phyloP scores from a whole-genome alignment of 495 filamentous ascomycete species.

The Hypoxylon cercidicola region DNA sequence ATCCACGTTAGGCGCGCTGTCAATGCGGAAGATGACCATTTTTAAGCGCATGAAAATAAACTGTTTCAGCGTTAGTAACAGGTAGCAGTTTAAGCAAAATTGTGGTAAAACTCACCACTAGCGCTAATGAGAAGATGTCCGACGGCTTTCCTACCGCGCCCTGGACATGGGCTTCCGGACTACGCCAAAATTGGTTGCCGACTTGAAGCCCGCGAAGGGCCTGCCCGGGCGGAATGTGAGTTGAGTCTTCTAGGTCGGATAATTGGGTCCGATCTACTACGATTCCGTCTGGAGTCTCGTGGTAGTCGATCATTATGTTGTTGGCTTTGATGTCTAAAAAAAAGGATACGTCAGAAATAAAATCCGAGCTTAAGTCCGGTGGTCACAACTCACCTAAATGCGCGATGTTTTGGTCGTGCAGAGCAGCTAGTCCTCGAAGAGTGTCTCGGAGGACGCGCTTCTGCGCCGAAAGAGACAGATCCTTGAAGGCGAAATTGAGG shows the following conservation, averaged over 20 bases:
- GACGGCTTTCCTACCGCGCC: conserved; percentile 47
- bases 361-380: conserved; percentile 29
- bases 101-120: conserved; percentile 48
- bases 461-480: conserved; percentile 47
- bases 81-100: conserved; percentile 1
- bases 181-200: conserved; percentile 54
- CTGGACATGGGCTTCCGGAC: conserved; percentile 49
- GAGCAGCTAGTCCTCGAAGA: conserved; percentile 54
- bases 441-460: conserved; percentile 59
- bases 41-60: conserved; percentile 51
- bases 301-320: conserved; percentile 52
- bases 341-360: conserved; percentile 13
- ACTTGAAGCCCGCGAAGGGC: conserved; percentile 44
- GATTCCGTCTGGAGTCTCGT: conserved; percentile 44
- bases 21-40: conserved; percentile 56
- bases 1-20: conserved; percentile 55
- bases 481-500: conserved; percentile 54
- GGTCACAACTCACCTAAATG: conserved; percentile 50
- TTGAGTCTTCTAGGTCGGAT: conserved; percentile 58
- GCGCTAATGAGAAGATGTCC: conserved; percentile 50
- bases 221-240: conserved; percentile 52
- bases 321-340: conserved; percentile 51
- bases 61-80: conserved; percentile 31
- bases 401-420: conserved; percentile 61
- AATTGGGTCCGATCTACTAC: conserved; percentile 51